A percentile compares a stretch with the other conserved stretches of the same genome.
Evolutionary conservation across 148 eudicot genomes (phyloP).

Genomic region (Euryodendron excelsum): DNA sequence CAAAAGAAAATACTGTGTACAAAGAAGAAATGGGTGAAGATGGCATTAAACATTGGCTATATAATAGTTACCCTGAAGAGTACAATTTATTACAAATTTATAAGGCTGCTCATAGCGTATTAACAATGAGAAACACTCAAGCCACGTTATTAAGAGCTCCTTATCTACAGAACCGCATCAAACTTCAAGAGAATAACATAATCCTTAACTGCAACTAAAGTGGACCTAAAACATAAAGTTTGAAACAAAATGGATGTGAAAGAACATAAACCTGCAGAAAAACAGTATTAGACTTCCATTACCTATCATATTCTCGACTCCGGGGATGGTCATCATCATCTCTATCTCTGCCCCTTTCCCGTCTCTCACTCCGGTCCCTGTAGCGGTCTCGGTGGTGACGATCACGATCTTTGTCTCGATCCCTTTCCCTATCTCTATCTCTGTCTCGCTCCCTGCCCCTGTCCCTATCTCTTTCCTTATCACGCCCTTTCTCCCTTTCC

Average conservation of each 20-base stretch:
- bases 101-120: neutral
- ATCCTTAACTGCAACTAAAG: neutral
- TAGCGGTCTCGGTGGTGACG: conserved; percentile 40
- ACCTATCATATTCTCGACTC: conserved; percentile 71
- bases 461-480: conserved; percentile 34
- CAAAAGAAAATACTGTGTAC: neutral
- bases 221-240: neutral
- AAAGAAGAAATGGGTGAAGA: neutral
- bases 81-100: neutral
- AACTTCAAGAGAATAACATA: neutral
- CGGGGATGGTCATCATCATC: conserved; percentile 57
- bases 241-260: neutral
- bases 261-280: neutral
- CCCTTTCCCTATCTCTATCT: conserved; percentile 35
- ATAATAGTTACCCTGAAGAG: neutral
- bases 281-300: neutral
- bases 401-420: conserved; percentile 42
- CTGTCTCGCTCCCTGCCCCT: conserved; percentile 41
- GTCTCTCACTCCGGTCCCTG: conserved; percentile 65
- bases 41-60: neutral
- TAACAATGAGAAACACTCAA: neutral
- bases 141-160: neutral
- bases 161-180: neutral
- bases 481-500: conserved; percentile 39
- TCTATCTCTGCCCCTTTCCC: conserved; percentile 69